phyloP scores from a whole-genome alignment of 495 filamentous ascomycete species.

The Astrothelium subdiscretum region DNA sequence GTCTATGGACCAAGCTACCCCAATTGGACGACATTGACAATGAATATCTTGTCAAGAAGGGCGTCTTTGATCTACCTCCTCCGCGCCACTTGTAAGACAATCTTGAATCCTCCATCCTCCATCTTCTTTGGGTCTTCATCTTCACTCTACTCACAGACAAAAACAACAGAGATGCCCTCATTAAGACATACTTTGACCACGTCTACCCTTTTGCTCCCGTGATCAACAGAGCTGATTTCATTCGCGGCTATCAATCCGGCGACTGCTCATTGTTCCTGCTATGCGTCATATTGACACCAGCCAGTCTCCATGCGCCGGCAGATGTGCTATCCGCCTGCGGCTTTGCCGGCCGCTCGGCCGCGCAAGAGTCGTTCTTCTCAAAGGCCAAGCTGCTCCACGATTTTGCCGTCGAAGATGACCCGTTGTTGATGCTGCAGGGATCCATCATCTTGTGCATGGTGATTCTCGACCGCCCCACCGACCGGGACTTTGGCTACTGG shows the following conservation, averaged over 20 bases:
- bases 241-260: conserved; percentile 7
- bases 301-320: conserved; percentile 11
- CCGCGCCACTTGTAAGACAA: conserved; percentile 11
- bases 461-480: conserved; percentile 18
- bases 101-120: conserved; percentile 4
- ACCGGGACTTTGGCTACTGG: conserved; percentile 20
- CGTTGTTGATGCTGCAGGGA: conserved; percentile 20
- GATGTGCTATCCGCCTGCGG: conserved; percentile 16
- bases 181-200: conserved; percentile 16
- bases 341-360: conserved; percentile 18
- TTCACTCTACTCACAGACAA: conserved; percentile 12
- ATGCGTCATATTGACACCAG: conserved; percentile 9
- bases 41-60: conserved; percentile 15
- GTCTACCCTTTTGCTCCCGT: conserved; percentile 14
- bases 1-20: conserved; percentile 10
- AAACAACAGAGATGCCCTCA: conserved; percentile 7
- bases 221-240: conserved; percentile 14
- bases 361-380: conserved; percentile 18
- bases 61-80: conserved; percentile 14
- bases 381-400: conserved; percentile 18
- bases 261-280: conserved; percentile 12
- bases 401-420: conserved; percentile 17
- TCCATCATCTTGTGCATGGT: conserved; percentile 17
- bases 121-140: conserved; percentile 10
- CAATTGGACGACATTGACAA: conserved; percentile 14